These are phyloP conservation scores for Aureobasidium sp. DNA, from an alignment of 2,329 filamentous ascomycete genomes.

Conservation along the genomic window DNA sequence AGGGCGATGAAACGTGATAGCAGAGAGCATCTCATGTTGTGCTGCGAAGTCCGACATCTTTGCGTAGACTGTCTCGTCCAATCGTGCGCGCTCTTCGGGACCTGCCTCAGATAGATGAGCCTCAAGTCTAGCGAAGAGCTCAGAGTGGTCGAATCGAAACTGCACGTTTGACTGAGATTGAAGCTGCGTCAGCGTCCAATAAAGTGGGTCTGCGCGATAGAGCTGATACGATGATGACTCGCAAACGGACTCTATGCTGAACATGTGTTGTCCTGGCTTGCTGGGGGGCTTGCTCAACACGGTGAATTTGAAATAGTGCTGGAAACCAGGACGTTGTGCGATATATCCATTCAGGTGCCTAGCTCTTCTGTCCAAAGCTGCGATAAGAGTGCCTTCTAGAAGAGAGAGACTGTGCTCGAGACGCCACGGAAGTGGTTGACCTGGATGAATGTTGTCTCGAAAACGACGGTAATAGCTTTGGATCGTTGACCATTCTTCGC, in stretches of 20 bases:
- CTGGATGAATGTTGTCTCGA: background rate
- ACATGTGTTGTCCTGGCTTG: background rate
- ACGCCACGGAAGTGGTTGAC: background rate
- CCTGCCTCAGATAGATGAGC: background rate
- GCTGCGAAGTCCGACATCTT: constrained; percentile 5
- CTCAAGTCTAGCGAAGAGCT: background rate
- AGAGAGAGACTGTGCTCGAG: background rate
- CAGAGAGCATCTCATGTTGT: constrained; percentile 4
- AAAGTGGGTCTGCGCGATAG: background rate
- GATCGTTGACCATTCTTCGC: background rate
- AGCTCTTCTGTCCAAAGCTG: background rate
- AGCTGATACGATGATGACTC: background rate
- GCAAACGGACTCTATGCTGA: background rate
- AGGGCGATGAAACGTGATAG: background rate
- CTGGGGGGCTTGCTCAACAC: background rate
- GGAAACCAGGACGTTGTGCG: background rate
- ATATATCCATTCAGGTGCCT: background rate
- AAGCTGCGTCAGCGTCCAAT: background rate
- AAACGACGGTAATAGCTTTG: background rate
- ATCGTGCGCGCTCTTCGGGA: background rate
- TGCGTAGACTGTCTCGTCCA: background rate
- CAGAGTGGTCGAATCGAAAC: background rate
- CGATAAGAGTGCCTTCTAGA: background rate
- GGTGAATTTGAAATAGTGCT: background rate
- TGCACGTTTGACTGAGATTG: background rate